Percentiles rank a stretch among this genome's conserved stretches.
Evolutionary conservation across 208 protist species (phyloP).

Genomic region (Herpetomonas samuelpessoai): DNA sequence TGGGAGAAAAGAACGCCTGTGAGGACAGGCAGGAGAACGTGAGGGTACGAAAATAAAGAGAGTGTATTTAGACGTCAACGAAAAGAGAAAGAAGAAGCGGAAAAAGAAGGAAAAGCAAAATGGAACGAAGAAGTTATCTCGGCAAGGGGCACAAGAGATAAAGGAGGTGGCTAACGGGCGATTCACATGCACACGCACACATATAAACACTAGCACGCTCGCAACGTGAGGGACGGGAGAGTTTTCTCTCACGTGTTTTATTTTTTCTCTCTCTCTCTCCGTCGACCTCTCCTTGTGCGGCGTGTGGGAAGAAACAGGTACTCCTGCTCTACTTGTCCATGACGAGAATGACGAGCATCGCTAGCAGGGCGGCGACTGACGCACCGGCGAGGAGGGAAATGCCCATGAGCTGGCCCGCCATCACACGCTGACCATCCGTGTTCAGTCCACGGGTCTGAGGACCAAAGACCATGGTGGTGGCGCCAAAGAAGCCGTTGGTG

Average conservation of each 20-base stretch:
- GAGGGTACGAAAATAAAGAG: slow-evolving; percentile 16
- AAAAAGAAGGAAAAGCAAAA: slow-evolving; percentile 1
- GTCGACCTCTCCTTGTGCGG: too few relatives aligned
- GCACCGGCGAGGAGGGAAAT: slow-evolving; percentile 36
- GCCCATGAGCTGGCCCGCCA: slow-evolving; percentile 44
- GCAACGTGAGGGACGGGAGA: too few relatives aligned
- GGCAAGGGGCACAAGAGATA: slow-evolving; percentile 3
- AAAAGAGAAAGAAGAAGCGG: slow-evolving; percentile 6
- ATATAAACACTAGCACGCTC: too few relatives aligned
- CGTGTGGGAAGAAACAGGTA: not conserved
- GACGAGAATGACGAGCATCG: slow-evolving; percentile 31
- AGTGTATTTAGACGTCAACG: not conserved
- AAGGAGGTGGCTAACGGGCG: slow-evolving; percentile 1
- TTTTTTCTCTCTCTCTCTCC: too few relatives aligned
- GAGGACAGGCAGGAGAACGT: too few relatives aligned
- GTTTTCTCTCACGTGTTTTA: too few relatives aligned
- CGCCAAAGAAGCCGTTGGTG: slow-evolving; percentile 49
- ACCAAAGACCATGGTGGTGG: slow-evolving; percentile 55
- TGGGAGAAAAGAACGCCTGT: too few relatives aligned
- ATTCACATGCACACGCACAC: not conserved
- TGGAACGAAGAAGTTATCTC: not conserved
- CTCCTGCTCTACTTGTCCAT: slow-evolving; percentile 7
- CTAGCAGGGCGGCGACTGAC: slow-evolving; percentile 31
- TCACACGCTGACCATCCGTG: slow-evolving; percentile 27
- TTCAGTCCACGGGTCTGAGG: slow-evolving; percentile 19